Conservation (phyloP, 2,329 filamentous ascomycete species). For the Gaeumannomyces tritici region DNA sequence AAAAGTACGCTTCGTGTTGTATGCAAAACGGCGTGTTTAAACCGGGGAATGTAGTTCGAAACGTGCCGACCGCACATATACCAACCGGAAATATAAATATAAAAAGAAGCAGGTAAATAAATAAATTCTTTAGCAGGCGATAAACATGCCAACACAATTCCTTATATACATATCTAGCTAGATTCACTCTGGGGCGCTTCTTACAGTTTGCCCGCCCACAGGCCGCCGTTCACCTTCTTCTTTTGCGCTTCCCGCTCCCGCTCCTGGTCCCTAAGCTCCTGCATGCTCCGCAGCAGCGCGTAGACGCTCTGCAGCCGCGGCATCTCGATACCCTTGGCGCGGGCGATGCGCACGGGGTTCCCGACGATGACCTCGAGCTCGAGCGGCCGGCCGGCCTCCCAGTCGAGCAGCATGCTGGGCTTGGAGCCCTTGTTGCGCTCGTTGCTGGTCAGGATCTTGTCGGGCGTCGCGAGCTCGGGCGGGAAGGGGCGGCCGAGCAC, state of each 20-base stretch:
- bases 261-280: slow-evolving; percentile 37
- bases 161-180: background rate
- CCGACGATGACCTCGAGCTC: slow-evolving; percentile 66
- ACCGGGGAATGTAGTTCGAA: too few species aligned
- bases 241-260: slow-evolving; percentile 31
- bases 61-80: too few species aligned
- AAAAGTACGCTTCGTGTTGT: too few species aligned
- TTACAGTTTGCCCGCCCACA: slow-evolving; percentile 24
- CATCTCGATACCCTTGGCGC: slow-evolving; percentile 53
- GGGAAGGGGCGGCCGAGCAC: slow-evolving; percentile 55
- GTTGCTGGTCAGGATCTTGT: slow-evolving; percentile 53
- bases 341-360: slow-evolving; percentile 58
- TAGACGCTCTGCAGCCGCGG: slow-evolving; percentile 58
- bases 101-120: too few species aligned
- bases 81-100: too few species aligned
- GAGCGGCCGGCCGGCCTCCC: slow-evolving; percentile 55
- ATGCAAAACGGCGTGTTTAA: too few species aligned
- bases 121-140: too few species aligned
- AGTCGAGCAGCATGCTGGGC: slow-evolving; percentile 61
- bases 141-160: background rate
- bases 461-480: slow-evolving; percentile 47
- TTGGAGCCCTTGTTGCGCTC: slow-evolving; percentile 54
- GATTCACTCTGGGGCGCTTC: background rate
- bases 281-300: slow-evolving; percentile 53
- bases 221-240: slow-evolving; percentile 3